A percentile compares a stretch with the other conserved stretches of the same genome.
Conservation (phyloP, 2,329 filamentous ascomycete species). For the Monosporascus sp. region DNA sequence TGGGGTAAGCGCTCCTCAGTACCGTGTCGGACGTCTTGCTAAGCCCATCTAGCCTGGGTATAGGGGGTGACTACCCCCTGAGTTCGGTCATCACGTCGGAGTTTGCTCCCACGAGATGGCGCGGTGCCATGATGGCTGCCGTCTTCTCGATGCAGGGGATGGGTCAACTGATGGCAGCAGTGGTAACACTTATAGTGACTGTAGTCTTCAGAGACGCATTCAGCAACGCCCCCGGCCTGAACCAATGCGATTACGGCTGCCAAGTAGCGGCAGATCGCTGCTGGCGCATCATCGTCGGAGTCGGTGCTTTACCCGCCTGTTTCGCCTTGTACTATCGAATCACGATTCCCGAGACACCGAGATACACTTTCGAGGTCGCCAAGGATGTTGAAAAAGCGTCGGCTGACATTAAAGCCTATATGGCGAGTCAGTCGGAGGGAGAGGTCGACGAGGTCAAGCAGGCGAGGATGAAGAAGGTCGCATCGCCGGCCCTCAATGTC, state of each 20-base stretch:
- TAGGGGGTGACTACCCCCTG: constrained; percentile 78
- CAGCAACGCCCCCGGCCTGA: constrained; percentile 33
- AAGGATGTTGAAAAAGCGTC: constrained; percentile 71
- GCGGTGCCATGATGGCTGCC: constrained; percentile 76
- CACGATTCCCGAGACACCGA: constrained; percentile 78
- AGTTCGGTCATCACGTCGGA: constrained; percentile 78
- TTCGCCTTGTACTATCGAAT: constrained; percentile 81
- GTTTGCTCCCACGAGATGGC: constrained; percentile 77
- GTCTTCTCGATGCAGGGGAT: constrained; percentile 84
- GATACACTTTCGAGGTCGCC: constrained; percentile 76
- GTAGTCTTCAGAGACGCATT: constrained; percentile 55
- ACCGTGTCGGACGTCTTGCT: constrained; percentile 3
- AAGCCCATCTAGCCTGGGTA: constrained; percentile 54
- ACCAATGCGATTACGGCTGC: constrained; percentile 56
- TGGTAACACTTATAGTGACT: constrained; percentile 66
- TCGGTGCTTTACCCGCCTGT: constrained; percentile 71
- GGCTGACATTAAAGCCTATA: constrained; percentile 62
- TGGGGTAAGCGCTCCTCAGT: constrained; percentile 39
- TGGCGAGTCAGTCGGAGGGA: constrained; percentile 43
- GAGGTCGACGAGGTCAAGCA: constrained; percentile 43
- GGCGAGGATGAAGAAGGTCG: constrained; percentile 47
- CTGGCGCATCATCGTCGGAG: constrained; percentile 77
- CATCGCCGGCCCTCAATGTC: constrained; percentile 50
- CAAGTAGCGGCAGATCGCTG: constrained; percentile 69
- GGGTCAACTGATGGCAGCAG: constrained; percentile 67